Percentiles rank a stretch among this genome's conserved stretches.
Evolutionary conservation across 1,284 basidiomycete species (phyloP).

Genomic region (Malassezia vespertilionis): DNA sequence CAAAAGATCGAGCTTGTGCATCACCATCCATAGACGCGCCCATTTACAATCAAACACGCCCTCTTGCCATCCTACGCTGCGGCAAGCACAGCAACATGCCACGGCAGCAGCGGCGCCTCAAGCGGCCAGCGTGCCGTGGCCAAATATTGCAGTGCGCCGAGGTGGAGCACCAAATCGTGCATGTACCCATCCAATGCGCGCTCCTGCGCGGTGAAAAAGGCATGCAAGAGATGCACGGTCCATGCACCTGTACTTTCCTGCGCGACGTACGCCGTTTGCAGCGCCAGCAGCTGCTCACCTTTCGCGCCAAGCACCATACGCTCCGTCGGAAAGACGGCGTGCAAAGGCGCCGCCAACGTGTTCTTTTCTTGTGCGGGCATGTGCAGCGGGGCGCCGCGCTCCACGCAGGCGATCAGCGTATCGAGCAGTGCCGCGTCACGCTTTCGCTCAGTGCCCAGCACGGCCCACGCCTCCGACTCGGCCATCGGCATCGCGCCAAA

Average conservation of each 20-base stretch:
- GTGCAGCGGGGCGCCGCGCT: not conserved
- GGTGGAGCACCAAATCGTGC: constrained; percentile 6
- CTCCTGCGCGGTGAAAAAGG: not conserved
- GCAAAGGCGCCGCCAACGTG: not conserved
- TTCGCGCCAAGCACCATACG: not conserved
- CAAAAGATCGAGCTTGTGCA: too few relatives aligned
- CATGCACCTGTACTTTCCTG: not conserved
- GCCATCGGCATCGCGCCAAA: not conserved
- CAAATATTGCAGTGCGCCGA: constrained; percentile 4
- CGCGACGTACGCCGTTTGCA: constrained; percentile 6
- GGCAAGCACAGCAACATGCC: constrained; percentile 9
- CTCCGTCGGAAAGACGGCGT: not conserved
- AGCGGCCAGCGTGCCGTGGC: constrained; percentile 2
- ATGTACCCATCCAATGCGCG: not conserved
- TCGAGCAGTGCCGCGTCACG: not conserved
- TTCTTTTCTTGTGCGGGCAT: too few relatives aligned
- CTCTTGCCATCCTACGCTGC: not conserved
- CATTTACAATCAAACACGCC: too few relatives aligned
- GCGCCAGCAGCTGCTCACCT: not conserved
- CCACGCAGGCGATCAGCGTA: not conserved
- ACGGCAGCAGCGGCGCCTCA: constrained; percentile 2
- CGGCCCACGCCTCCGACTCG: constrained; percentile 5
- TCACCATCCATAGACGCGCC: too few relatives aligned
- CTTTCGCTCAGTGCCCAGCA: not conserved
- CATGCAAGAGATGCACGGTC: constrained; percentile 9